A percentile compares a stretch with the other conserved stretches of the same genome.
These are phyloP conservation scores for Leavenworthia alabamica DNA, from an alignment of 345 rosid genomes.

Conservation along the genomic window DNA sequence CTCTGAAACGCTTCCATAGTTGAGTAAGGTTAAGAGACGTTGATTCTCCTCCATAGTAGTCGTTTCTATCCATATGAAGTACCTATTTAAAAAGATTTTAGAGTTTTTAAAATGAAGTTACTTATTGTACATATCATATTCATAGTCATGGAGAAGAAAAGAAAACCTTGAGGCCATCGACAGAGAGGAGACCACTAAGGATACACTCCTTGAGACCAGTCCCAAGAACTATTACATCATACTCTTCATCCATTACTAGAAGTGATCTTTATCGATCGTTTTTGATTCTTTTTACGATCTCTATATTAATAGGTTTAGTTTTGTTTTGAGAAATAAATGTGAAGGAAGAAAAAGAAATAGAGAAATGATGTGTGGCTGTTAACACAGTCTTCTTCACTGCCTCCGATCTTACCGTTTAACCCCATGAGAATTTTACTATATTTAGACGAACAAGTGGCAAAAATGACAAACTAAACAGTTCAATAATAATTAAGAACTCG, in stretches of 20 bases:
- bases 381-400: constrained; percentile 22
- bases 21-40: constrained; percentile 73
- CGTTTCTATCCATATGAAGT: constrained; percentile 71
- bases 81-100: too few relatives aligned
- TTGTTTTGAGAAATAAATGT: neutral
- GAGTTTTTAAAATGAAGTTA: neutral
- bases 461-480: too few relatives aligned
- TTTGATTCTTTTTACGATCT: too few relatives aligned
- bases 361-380: constrained; percentile 22
- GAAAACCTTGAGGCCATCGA: constrained; percentile 87
- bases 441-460: too few relatives aligned
- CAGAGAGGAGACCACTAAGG: constrained; percentile 91
- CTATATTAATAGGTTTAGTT: too few relatives aligned
- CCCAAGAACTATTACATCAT: constrained; percentile 92
- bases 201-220: constrained; percentile 95
- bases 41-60: constrained; percentile 84
- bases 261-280: constrained; percentile 3
- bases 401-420: constrained; percentile 27
- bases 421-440: neutral
- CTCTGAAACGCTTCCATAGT: constrained; percentile 61
- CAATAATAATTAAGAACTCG: too few relatives aligned
- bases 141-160: neutral
- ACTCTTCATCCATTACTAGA: constrained; percentile 74
- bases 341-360: constrained; percentile 20
- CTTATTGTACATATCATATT: neutral